These are phyloP conservation scores for Geranium brycei DNA, from an alignment of 345 rosid species.

Conservation along the genomic window DNA sequence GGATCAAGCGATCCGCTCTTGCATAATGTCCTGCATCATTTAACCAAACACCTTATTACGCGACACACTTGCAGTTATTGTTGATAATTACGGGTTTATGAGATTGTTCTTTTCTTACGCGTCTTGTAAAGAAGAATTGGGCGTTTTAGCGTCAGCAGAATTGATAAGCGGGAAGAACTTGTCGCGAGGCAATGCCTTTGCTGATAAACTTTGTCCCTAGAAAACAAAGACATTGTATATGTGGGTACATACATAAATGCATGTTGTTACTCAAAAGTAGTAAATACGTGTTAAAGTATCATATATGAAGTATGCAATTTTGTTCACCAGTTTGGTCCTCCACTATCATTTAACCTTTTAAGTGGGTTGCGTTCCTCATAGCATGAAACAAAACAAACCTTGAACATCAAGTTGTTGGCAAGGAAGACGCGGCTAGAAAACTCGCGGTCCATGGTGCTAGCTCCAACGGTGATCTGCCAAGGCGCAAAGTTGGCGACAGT, in stretches of 20 bases:
- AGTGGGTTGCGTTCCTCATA: no score
- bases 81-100: no score
- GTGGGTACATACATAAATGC: no score
- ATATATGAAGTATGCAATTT: no score
- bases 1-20: slow-evolving; percentile 50
- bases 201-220: slow-evolving; percentile 78
- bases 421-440: slow-evolving; percentile 55
- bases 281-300: no score
- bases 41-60: not conserved
- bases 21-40: slow-evolving; percentile 34
- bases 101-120: slow-evolving; percentile 40
- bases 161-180: slow-evolving; percentile 45
- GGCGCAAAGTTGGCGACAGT: slow-evolving; percentile 65
- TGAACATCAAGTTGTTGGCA: slow-evolving; percentile 37
- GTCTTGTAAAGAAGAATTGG: slow-evolving; percentile 30
- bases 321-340: no score
- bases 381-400: slow-evolving; percentile 29
- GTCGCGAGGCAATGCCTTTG: slow-evolving; percentile 22
- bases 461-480: slow-evolving; percentile 84
- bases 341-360: no score
- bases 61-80: no score
- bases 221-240: not conserved
- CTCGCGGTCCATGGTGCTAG: slow-evolving; percentile 78
- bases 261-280: not conserved
- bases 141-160: slow-evolving; percentile 39